A percentile compares a stretch with the other conserved stretches of the same genome.
These are phyloP conservation scores for Gossypium raimondii DNA, from an alignment of 345 rosid genomes.

Conservation along the genomic window DNA sequence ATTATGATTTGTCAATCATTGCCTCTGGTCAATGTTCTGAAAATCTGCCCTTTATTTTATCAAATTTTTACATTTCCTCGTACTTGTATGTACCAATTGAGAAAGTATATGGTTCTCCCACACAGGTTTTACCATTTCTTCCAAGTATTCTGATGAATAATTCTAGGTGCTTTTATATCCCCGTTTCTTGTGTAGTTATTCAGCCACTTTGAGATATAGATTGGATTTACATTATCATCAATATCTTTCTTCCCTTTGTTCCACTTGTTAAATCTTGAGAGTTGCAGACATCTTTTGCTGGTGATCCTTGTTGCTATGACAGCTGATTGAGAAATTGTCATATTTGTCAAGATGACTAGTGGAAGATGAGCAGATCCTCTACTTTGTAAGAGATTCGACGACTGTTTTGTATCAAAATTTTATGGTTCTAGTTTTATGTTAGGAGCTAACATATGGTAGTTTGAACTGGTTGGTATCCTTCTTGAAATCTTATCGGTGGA, in stretches of 20 bases:
- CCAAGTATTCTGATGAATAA: conserved; percentile 3
- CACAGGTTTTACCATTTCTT: background rate
- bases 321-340: conserved; percentile 22
- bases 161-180: background rate
- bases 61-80: background rate
- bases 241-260: conserved; percentile 13
- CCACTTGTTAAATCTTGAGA: conserved; percentile 25
- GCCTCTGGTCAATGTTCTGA: background rate
- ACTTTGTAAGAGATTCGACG: conserved; percentile 10
- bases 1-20: background rate
- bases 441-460: conserved; percentile 17
- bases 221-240: conserved; percentile 12
- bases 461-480: conserved; percentile 8
- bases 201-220: conserved; percentile 12
- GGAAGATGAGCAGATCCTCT: conserved; percentile 23
- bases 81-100: background rate
- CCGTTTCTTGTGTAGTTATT: conserved; percentile 8
- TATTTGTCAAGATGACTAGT: conserved; percentile 12
- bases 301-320: conserved; percentile 17
- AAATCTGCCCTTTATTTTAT: background rate
- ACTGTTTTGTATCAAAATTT: conserved; percentile 12
- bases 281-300: conserved; percentile 29
- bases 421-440: conserved; percentile 19
- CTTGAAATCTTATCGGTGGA: conserved; percentile 7
- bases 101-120: conserved; percentile 6